Conservation (phyloP, 2,329 filamentous ascomycete genomes). For the Harringtonia aguacate region DNA sequence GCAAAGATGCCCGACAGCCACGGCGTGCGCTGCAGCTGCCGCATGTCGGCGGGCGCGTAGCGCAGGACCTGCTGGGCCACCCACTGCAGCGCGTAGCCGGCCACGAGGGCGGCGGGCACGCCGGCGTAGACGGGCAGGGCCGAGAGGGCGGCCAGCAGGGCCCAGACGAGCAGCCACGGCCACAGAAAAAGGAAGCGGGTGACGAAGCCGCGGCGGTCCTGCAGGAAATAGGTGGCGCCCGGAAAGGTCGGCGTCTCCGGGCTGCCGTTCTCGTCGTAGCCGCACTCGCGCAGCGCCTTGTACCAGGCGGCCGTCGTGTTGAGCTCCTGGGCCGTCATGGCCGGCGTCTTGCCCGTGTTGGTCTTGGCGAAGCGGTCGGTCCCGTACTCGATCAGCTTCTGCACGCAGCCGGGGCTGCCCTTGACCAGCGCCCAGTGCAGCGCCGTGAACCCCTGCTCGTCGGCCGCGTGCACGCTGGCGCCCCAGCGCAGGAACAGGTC, state of each 20-base stretch:
- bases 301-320: constrained; percentile 59
- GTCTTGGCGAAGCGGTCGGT: constrained; percentile 88
- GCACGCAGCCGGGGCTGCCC: constrained; percentile 77
- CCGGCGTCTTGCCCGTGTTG: constrained; percentile 80
- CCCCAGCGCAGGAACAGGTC: constrained; percentile 92
- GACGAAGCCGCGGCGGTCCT: constrained; percentile 69
- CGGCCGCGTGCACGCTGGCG: constrained; percentile 79
- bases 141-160: constrained; percentile 61
- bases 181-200: constrained; percentile 82
- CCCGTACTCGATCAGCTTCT: constrained; percentile 92
- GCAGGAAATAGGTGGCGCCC: constrained; percentile 57
- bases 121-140: constrained; percentile 64
- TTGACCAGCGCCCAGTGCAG: constrained; percentile 96
- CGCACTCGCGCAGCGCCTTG: constrained; percentile 17
- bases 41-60: constrained; percentile 80
- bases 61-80: constrained; percentile 66
- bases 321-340: constrained; percentile 78
- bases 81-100: constrained; percentile 65
- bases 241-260: constrained; percentile 61
- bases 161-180: constrained; percentile 69
- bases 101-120: constrained; percentile 57
- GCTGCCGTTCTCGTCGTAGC: constrained; percentile 53
- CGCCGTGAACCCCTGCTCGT: constrained; percentile 89
- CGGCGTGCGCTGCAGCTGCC: constrained; percentile 81
- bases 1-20: constrained; percentile 93